Evolutionary conservation across 225 moss, liverwort and hornwort species (phyloP).

Genomic region (Takakia lepidozioides): DNA sequence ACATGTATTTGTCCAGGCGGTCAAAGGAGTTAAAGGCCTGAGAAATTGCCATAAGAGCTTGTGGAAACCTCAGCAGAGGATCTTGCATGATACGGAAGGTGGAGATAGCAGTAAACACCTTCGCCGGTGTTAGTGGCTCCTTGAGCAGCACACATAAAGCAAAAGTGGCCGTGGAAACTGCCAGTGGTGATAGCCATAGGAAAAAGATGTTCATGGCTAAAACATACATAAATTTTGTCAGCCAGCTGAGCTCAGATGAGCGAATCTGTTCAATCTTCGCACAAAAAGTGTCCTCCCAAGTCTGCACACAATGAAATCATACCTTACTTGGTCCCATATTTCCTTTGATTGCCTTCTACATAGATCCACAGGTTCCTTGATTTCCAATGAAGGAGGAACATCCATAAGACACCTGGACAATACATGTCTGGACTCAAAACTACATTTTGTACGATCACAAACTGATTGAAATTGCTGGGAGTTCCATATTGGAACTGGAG

Average conservation of each 20-base stretch:
- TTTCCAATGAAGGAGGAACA: no score
- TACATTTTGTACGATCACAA: no score
- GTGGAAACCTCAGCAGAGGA: conserved; percentile 47
- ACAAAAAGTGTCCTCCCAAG: conserved; percentile 55
- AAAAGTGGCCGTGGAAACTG: conserved; percentile 50
- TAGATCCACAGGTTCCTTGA: no score
- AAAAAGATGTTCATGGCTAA: conserved; percentile 39
- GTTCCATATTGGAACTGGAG: no score
- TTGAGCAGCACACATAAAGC: conserved; percentile 41
- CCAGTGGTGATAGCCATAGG: conserved; percentile 49
- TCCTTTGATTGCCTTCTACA: no score
- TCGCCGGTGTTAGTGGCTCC: conserved; percentile 44
- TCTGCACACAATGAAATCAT: conserved; percentile 7
- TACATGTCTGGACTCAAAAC: no score
- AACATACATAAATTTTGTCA: conserved; percentile 41
- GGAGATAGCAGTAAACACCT: conserved; percentile 55
- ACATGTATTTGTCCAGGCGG: conserved; percentile 37
- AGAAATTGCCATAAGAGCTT: conserved; percentile 26
- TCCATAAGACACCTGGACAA: no score
- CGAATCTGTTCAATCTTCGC: conserved; percentile 34
- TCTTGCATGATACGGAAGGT: conserved; percentile 71
- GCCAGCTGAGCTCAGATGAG: conserved; percentile 29
- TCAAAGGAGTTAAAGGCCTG: conserved; percentile 47
- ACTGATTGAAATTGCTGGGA: no score
- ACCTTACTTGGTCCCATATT: no score